Evolutionary conservation across 2,329 filamentous ascomycete genomes (phyloP), one percentile per base, ranked within the genome.

Genomic region (Dryadomyces sulphureus): DNA sequence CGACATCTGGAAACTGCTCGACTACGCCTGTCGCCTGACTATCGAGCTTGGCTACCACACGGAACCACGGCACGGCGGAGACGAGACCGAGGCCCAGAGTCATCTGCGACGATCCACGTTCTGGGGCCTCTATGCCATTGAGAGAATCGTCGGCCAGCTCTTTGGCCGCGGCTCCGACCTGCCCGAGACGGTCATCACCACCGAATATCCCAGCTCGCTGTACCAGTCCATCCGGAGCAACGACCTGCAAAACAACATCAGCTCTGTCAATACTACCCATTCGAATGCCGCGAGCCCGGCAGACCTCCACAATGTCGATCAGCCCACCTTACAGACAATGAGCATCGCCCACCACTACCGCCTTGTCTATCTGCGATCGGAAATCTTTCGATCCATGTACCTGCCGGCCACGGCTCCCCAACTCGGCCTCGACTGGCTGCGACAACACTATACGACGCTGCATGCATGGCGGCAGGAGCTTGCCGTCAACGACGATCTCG

Each of bases 61-160:
- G 16, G 59, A 61, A 8, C 27, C 27, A 8, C 27, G 27, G 11
- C 27, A 9, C 9, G 25, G 40, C 25, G 19, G 25, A 8, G 24
- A 30, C 14, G 40, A 41, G 17, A 25, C 22, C 22, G 41, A 43
- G 4, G 32, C 34, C 11, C 30, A 35, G 32, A 14, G 52, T 21
- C n/a, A 9, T 21, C 49, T 53, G 16, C 49, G 49, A 0, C 45
- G 51, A 3, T 51, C 57, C 42, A 53, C 58, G 1, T 62, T 62
- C 39, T 63, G 59, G 60, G 59, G 59, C 9, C 52, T 62, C 2
- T 63, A 63, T 45, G 56, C 59, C 38, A 56, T 62, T 35, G 60
- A 63, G 49, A 54, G 60, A 24, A 61, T 60, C 19, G 55, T 60
- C 25, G 59, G 59, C 3, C 60, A 63, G 48, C 54, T 62, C n/a